Conservation (phyloP, 345 rosid genomes). For the Clausena lansium region DNA sequence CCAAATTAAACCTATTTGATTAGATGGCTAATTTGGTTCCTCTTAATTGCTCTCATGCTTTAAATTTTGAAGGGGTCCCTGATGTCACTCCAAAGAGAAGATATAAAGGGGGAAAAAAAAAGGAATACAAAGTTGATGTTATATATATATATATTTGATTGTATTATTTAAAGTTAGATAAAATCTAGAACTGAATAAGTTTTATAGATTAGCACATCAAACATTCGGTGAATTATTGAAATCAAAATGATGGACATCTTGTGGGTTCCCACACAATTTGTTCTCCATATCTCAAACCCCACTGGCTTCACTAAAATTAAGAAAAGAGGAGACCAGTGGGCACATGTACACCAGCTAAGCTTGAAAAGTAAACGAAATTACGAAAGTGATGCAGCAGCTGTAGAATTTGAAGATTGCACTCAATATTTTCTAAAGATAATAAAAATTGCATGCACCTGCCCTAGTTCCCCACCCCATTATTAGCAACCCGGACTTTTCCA, state of each 20-base stretch:
- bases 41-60: not conserved
- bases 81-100: not conserved
- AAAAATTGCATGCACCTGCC: no score
- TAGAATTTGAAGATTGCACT: not conserved
- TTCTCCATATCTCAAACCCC: constrained; percentile 19
- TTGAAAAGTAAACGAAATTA: not conserved
- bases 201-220: not conserved
- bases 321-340: constrained; percentile 9
- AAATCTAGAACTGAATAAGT: constrained; percentile 19
- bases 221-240: constrained; percentile 25
- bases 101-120: not conserved
- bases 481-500: not conserved
- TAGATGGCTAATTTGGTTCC: not conserved
- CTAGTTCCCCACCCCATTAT: not conserved
- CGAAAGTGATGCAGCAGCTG: not conserved
- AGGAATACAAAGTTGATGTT: not conserved
- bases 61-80: not conserved
- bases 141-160: not conserved
- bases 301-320: not conserved
- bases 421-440: not conserved
- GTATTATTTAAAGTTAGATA: not conserved
- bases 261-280: constrained; percentile 27
- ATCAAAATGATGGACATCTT: constrained; percentile 13
- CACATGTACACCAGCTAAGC: constrained; percentile 28
- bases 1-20: not conserved